Evolutionary conservation across 352 stramenopile species (phyloP).

Genomic region (Phytopythium kandeliae): DNA sequence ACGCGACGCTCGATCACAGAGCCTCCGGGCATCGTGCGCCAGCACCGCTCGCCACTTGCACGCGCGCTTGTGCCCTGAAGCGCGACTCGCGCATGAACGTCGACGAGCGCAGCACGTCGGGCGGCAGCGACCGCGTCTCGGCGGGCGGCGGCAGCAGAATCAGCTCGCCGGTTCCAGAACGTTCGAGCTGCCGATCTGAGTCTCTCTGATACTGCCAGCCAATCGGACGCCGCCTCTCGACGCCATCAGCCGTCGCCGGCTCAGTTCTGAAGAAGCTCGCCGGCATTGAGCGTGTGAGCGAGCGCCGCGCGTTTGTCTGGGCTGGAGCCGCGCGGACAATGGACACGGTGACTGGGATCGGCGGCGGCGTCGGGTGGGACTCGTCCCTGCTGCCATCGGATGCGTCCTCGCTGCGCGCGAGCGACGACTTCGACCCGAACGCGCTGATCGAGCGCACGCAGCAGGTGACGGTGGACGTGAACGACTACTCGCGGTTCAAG

Average conservation of each 20-base stretch:
- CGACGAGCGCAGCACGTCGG: too few relatives aligned
- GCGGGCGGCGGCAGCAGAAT: too few relatives aligned
- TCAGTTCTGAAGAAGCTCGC: too few relatives aligned
- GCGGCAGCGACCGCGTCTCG: too few relatives aligned
- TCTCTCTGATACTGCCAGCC: not conserved
- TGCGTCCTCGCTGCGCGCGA: slow-evolving; percentile 20
- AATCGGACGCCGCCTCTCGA: not conserved
- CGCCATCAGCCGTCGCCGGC: too few relatives aligned
- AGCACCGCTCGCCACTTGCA: too few relatives aligned
- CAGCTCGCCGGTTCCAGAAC: slow-evolving; percentile 4
- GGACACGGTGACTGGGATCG: not conserved
- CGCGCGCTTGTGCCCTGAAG: too few relatives aligned
- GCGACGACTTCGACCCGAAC: slow-evolving; percentile 25
- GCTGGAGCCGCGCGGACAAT: not conserved
- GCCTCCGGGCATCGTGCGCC: too few relatives aligned
- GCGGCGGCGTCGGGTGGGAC: slow-evolving; percentile 3
- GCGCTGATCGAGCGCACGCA: slow-evolving; percentile 54
- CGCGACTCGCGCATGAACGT: too few relatives aligned
- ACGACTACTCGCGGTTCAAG: slow-evolving; percentile 87
- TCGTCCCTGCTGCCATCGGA: slow-evolving; percentile 15
- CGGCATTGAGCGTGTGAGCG: too few relatives aligned
- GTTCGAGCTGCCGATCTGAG: not conserved
- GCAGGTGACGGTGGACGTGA: slow-evolving; percentile 61
- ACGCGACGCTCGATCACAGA: too few relatives aligned
- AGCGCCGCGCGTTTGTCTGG: too few relatives aligned